Evolutionary conservation across 169 alveolate species (phyloP).

Genomic region (Cystoisospora suis): DNA sequence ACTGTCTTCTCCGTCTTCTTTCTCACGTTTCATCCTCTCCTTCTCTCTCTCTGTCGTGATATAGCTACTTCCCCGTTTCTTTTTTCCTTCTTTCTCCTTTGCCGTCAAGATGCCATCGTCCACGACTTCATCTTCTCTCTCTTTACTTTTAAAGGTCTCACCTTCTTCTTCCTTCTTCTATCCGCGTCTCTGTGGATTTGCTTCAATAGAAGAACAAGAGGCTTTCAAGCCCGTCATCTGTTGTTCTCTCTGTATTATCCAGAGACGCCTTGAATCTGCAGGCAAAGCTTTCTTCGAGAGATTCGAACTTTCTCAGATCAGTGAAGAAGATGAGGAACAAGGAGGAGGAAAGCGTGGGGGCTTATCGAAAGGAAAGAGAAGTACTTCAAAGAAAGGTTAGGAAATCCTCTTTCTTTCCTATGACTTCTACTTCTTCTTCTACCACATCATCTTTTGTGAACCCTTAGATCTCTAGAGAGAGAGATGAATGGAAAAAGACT

Average conservation of each 20-base stretch:
- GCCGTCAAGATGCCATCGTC: neutral
- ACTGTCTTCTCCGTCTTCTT: neutral
- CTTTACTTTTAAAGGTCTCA: neutral
- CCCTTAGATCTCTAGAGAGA: neutral
- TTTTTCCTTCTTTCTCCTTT: neutral
- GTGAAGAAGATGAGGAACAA: neutral
- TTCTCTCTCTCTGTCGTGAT: neutral
- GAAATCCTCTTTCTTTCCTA: neutral
- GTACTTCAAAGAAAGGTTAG: neutral
- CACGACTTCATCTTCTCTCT: neutral
- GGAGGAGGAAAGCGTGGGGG: too few relatives aligned
- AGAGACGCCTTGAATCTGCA: constrained; percentile 53
- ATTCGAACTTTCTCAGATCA: constrained; percentile 10
- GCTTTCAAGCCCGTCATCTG: neutral
- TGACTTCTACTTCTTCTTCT: neutral
- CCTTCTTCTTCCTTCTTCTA: neutral
- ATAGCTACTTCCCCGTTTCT: neutral
- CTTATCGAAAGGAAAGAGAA: neutral
- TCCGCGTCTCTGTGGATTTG: neutral
- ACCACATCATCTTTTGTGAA: neutral
- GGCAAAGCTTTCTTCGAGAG: constrained; percentile 62
- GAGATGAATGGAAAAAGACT: neutral
- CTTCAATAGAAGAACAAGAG: neutral
- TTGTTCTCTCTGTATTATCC: constrained; percentile 38
- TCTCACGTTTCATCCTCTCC: neutral